Conservation (phyloP, 1,284 basidiomycete species). For the Ustilago hordei region DNA sequence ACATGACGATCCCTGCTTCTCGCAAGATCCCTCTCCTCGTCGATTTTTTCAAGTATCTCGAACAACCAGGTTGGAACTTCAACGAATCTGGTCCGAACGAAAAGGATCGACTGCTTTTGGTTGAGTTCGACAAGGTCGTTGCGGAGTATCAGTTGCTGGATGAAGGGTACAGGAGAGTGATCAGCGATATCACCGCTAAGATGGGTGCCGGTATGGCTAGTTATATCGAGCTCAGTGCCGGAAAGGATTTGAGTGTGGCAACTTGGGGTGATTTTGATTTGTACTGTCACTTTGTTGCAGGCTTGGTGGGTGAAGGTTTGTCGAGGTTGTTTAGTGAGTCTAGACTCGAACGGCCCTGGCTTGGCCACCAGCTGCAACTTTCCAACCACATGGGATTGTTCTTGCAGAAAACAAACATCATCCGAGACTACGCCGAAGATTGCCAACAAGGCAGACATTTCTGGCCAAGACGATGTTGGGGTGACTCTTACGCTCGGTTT, state of each 20-base stretch:
- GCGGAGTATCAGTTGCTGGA: constrained; percentile 78
- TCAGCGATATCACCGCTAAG: constrained; percentile 76
- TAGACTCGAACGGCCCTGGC: constrained; percentile 82
- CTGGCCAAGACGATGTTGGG: constrained; percentile 96
- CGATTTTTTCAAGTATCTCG: constrained; percentile 83
- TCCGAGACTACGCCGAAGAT: constrained; percentile 95
- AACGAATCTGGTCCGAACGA: constrained; percentile 84
- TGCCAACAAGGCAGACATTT: constrained; percentile 86
- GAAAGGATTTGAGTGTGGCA: constrained; percentile 52
- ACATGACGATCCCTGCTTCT: constrained; percentile 92
- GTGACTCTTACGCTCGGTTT: constrained; percentile 60
- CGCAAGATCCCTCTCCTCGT: constrained; percentile 88
- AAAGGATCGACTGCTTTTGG: constrained; percentile 87
- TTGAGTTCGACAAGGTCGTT: constrained; percentile 86
- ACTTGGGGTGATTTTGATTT: constrained; percentile 84
- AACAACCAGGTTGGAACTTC: constrained; percentile 89
- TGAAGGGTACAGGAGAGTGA: constrained; percentile 79
- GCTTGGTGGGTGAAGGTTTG: constrained; percentile 95
- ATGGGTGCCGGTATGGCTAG: constrained; percentile 98
- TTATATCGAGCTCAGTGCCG: constrained; percentile 72
- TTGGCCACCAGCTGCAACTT: constrained; percentile 85
- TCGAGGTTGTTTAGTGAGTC: constrained; percentile 90
- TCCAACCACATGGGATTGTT: constrained; percentile 96
- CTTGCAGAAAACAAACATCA: constrained; percentile 98
- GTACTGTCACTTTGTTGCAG: constrained; percentile 99